A percentile compares a stretch with the other conserved stretches of the same genome.
Conservation (phyloP, 352 stramenopile species). For the Aphanomyces euteiches region DNA sequence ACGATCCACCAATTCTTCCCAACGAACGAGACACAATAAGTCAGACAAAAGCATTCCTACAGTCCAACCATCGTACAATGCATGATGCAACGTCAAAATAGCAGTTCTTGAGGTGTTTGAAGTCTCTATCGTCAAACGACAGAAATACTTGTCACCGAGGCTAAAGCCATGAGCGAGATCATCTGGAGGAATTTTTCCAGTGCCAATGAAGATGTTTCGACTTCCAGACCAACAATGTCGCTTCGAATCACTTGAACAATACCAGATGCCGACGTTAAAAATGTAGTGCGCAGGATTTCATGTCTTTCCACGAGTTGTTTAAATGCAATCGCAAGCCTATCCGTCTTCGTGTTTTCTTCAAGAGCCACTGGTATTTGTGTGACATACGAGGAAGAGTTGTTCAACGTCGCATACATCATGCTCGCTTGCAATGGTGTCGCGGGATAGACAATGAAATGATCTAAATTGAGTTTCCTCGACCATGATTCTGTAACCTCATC, state of each 20-base stretch:
- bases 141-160: background rate
- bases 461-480: background rate
- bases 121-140: background rate
- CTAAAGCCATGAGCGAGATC: background rate
- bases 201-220: background rate
- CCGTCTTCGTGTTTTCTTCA: background rate
- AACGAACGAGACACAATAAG: background rate
- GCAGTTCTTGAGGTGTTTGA: background rate
- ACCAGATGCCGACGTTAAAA: background rate
- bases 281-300: background rate
- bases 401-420: background rate
- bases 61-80: conserved; percentile 9
- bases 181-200: background rate
- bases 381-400: background rate
- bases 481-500: background rate
- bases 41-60: background rate
- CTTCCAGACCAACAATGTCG: background rate
- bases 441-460: background rate
- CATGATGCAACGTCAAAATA: background rate
- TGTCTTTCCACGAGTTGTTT: background rate
- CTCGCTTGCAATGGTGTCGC: background rate
- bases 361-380: background rate
- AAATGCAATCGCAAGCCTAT: background rate
- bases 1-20: background rate
- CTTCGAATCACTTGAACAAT: conserved; percentile 1